Evolutionary conservation across 495 filamentous ascomycete species (phyloP).

Genomic region (Glonium stellatum): DNA sequence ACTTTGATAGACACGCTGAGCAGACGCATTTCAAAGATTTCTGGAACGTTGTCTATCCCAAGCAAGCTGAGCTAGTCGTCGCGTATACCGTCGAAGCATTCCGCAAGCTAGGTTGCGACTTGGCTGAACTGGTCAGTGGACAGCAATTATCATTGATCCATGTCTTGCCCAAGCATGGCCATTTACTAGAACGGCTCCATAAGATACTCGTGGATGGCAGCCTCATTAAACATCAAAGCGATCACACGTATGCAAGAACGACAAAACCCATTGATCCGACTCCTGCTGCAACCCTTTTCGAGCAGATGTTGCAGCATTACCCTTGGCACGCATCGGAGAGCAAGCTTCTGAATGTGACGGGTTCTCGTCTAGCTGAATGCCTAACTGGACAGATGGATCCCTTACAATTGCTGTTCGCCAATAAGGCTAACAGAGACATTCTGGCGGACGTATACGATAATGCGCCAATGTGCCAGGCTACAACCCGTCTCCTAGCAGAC

Average conservation of each 20-base stretch:
- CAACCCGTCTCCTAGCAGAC: not conserved
- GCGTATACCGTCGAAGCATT: constrained; percentile 30
- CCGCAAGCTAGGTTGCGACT: constrained; percentile 15
- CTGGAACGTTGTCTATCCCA: constrained; percentile 16
- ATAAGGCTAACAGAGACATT: not conserved
- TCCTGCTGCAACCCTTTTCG: not conserved
- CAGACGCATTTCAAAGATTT: too few species aligned
- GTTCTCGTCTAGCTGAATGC: constrained; percentile 4
- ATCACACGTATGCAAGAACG: constrained; percentile 1
- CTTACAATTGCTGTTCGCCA: constrained; percentile 13
- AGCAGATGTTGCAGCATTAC: not conserved
- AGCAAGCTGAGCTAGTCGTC: constrained; percentile 23
- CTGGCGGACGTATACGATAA: constrained; percentile 6
- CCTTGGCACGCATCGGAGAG: constrained; percentile 4
- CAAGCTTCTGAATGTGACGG: constrained; percentile 4
- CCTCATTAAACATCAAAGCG: not conserved
- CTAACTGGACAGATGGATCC: constrained; percentile 7
- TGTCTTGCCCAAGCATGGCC: not conserved
- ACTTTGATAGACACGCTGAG: too few species aligned
- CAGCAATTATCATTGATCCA: not conserved
- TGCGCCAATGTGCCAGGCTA: not conserved
- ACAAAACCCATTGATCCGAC: not conserved
- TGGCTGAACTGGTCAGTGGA: not conserved
- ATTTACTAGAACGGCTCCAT: constrained; percentile 9
- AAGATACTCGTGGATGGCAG: constrained; percentile 3